Evolutionary conservation across 306 rosid genomes (phyloP).

Genomic region (Crotalaria pallida): DNA sequence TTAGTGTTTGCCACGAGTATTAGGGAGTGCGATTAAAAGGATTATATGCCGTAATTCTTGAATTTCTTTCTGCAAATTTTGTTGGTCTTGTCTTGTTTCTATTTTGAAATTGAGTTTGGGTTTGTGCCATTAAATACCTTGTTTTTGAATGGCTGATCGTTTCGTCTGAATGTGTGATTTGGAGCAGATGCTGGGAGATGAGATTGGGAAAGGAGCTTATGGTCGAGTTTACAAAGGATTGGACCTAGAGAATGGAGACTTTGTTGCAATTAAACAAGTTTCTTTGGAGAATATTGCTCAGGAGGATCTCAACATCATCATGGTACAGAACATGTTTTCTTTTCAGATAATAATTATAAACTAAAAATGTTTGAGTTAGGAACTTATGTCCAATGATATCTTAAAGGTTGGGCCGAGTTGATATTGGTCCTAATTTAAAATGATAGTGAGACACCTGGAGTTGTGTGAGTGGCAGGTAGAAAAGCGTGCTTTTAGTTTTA

Average conservation of each 20-base stretch:
- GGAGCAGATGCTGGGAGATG: constrained; percentile 98
- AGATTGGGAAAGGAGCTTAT: constrained; percentile 98
- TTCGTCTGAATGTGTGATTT: constrained; percentile 21
- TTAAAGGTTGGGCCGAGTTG: constrained; percentile 5
- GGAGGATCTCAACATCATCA: constrained; percentile 96
- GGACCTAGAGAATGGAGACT: constrained; percentile 98
- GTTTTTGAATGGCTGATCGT: constrained; percentile 9
- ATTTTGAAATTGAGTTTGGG: neutral
- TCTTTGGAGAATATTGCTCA: constrained; percentile 99
- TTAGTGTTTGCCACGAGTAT: neutral
- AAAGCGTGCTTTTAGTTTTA: neutral
- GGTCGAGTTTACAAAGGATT: constrained; percentile 97
- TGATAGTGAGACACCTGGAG: neutral
- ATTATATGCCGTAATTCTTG: neutral
- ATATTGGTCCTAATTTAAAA: constrained; percentile 8
- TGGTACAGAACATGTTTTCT: constrained; percentile 51
- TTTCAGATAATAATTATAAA: constrained; percentile 1
- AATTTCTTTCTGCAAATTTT: neutral
- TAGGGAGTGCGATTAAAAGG: neutral
- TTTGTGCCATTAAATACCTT: neutral
- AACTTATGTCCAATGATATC: neutral
- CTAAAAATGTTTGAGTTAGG: constrained; percentile 5
- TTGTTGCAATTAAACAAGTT: constrained; percentile 98
- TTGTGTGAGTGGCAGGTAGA: neutral
- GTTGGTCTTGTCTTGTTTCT: neutral